These are phyloP conservation scores for Epichloe hybrida DNA, from an alignment of 2,329 filamentous ascomycete species.

Conservation along the genomic window DNA sequence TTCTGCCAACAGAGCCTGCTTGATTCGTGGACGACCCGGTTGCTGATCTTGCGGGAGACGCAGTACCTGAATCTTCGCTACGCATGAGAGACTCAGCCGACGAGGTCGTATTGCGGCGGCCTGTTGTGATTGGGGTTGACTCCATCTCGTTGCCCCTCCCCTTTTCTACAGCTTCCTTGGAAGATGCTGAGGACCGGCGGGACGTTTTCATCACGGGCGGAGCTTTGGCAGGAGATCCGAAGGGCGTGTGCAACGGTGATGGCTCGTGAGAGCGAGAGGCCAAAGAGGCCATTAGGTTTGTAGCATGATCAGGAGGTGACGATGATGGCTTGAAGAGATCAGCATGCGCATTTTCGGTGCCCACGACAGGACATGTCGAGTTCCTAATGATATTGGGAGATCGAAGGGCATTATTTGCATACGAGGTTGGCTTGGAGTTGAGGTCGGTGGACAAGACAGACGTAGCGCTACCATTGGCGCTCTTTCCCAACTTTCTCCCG, in stretches of 20 bases:
- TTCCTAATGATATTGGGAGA: slow-evolving; percentile 25
- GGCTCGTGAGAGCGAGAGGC: slow-evolving; percentile 47
- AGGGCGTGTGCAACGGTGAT: slow-evolving; percentile 34
- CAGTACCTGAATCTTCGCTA: slow-evolving; percentile 11
- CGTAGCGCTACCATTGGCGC: slow-evolving; percentile 15
- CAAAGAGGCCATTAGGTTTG: slow-evolving; percentile 52
- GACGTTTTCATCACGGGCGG: slow-evolving; percentile 26
- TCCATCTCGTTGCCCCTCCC: slow-evolving; percentile 22
- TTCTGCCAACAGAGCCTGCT: slow-evolving; percentile 24
- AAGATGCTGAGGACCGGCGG: slow-evolving; percentile 38
- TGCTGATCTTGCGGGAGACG: slow-evolving; percentile 18
- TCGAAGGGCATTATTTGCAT: slow-evolving; percentile 18
- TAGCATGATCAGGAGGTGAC: slow-evolving; percentile 45
- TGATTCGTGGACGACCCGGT: slow-evolving; percentile 28
- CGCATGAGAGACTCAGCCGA: slow-evolving; percentile 20
- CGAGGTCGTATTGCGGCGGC: slow-evolving; percentile 25
- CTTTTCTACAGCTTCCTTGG: slow-evolving; percentile 27
- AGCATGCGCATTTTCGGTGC: slow-evolving; percentile 51
- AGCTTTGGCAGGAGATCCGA: slow-evolving; percentile 20
- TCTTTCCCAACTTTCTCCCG: slow-evolving; percentile 33
- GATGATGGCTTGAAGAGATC: slow-evolving; percentile 47
- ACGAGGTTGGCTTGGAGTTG: slow-evolving; percentile 30
- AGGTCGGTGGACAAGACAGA: slow-evolving; percentile 34
- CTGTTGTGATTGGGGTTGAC: slow-evolving; percentile 13
- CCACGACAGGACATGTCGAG: slow-evolving; percentile 51